Evolutionary conservation across 805 yeast species (phyloP), one percentile per base, ranked within the genome.

Genomic region (Wickerhamiella sorbophila): DNA sequence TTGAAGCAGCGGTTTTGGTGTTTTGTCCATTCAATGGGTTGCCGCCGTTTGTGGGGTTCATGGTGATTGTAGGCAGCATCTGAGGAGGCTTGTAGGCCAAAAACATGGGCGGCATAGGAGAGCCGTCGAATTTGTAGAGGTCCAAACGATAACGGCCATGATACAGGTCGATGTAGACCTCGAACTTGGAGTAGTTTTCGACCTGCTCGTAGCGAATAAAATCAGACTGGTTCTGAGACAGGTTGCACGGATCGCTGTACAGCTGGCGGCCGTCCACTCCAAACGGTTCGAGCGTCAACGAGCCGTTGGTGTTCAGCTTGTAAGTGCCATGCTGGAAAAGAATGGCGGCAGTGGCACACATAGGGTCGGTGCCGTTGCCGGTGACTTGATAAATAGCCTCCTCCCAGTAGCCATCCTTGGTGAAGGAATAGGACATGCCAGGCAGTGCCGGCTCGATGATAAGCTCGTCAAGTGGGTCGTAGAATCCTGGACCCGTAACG

Each of bases 401-500:
- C 63, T 91, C 98, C 59, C 71, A 91, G 59, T 67, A 74, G 4
- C 97, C 97, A 62, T 91, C 97, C 19, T 71, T 78, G 1, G 96
- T 87, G 67, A 91, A 91, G 2, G 95, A 84, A 62, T 79, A 84
- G 4, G 93, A 79, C 42, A 88, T 74, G 31, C 99, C 99, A 1
- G 99, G 95, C 33, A 91, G 69, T 6, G 87, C 88, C 2, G 99
- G 99, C 59, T 91, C 99, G 47, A 86, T 83, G 44, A 91, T 66
- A 15, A 88, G 72, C 61, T 91, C 98, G 57, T 88, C 95, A 22
- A 86, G 81, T 2, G 99, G 99, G 60, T 91, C 97, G 59, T 75
- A 91, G 57, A 91, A 91, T 2, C 63, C 69, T 5, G 97, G 95
- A 0, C 99, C 99, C 1, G 99, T 91, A 65, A 88, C 79, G 5